Percentiles rank a stretch among this genome's conserved stretches.
Evolutionary conservation across 2,329 filamentous ascomycete genomes (phyloP).

Genomic region (Hymenoscyphus repandus): DNA sequence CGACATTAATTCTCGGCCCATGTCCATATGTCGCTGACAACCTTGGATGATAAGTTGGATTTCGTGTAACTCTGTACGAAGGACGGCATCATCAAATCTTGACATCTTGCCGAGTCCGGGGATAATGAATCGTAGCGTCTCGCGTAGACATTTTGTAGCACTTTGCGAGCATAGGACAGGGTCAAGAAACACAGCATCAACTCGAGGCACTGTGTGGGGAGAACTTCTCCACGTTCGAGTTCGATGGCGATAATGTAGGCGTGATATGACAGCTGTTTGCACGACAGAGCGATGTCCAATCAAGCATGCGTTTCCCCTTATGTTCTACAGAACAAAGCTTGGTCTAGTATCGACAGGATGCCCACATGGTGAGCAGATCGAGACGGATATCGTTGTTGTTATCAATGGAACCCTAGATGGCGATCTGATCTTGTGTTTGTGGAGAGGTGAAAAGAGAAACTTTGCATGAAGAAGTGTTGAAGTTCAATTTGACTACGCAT

Average conservation of each 20-base stretch:
- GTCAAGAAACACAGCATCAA: not conserved
- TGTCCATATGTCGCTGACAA: not conserved
- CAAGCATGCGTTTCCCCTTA: too few relatives aligned
- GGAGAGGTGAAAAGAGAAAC: too few relatives aligned
- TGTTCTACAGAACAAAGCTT: too few relatives aligned
- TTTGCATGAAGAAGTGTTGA: too few relatives aligned
- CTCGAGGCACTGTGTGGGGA: not conserved
- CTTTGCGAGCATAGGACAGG: not conserved
- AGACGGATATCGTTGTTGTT: too few relatives aligned
- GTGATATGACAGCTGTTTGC: not conserved
- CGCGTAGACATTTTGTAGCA: not conserved
- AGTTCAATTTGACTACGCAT: too few relatives aligned
- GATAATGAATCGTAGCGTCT: not conserved
- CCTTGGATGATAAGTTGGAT: not conserved
- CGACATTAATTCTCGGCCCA: not conserved
- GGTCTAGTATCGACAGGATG: too few relatives aligned
- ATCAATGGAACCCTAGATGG: too few relatives aligned
- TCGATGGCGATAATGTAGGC: not conserved
- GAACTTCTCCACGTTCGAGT: not conserved
- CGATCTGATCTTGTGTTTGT: too few relatives aligned
- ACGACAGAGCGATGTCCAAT: too few relatives aligned
- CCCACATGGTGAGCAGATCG: too few relatives aligned
- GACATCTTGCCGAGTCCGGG: not conserved
- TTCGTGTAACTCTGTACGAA: not conserved
- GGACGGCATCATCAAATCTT: too few relatives aligned